A percentile compares a stretch with the other conserved stretches of the same genome.
Conservation (phyloP, 306 rosid species). For the Begonia masoniana region DNA sequence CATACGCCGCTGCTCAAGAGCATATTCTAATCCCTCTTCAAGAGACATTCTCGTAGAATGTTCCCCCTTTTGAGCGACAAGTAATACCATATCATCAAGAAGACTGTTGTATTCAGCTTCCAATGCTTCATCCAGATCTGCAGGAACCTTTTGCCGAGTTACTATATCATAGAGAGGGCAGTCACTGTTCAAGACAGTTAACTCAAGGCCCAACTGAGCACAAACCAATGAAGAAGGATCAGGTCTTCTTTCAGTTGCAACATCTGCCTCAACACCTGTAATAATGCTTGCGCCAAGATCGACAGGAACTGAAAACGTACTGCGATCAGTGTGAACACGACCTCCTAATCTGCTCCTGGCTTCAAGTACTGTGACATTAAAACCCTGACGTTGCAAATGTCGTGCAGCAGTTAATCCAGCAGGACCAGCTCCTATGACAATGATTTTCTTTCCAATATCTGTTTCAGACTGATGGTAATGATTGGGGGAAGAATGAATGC, state of each 20-base stretch:
- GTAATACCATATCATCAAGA: conserved; percentile 86
- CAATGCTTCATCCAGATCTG: conserved; percentile 82
- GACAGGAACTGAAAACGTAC: conserved; percentile 92
- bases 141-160: conserved; percentile 74
- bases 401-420: conserved; percentile 98
- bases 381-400: conserved; percentile 92
- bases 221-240: conserved; percentile 97
- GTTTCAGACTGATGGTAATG: conserved; percentile 24
- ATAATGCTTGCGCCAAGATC: conserved; percentile 99
- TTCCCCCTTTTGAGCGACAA: conserved; percentile 78
- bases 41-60: conserved; percentile 84
- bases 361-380: conserved; percentile 66
- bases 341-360: conserved; percentile 95
- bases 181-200: conserved; percentile 86
- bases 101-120: conserved; percentile 96
- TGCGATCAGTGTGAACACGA: conserved; percentile 80
- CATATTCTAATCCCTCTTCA: conserved; percentile 95
- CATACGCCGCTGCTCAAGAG: conserved; percentile 62
- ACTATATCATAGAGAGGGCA: conserved; percentile 90
- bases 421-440: conserved; percentile 97
- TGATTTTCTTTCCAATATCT: conserved; percentile 49
- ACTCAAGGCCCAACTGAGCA: conserved; percentile 88
- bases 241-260: conserved; percentile 93
- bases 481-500: conserved; percentile 12
- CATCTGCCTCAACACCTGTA: conserved; percentile 99